Conservation (phyloP, 1,139 yeast genomes). For the Barnettozyma hawaiiensis region DNA sequence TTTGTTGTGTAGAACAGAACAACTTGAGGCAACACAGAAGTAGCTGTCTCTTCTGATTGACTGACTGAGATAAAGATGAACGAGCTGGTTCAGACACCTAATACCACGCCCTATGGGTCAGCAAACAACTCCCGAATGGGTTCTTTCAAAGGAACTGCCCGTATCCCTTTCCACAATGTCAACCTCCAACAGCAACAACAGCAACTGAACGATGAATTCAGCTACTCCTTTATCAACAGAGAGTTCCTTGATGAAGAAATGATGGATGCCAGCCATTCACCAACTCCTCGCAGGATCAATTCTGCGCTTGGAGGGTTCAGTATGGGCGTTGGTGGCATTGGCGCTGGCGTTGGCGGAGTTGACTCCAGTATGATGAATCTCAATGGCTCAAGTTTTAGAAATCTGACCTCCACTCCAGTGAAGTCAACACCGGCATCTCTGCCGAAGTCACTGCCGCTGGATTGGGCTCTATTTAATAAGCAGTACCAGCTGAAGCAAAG, state of each 20-base stretch:
- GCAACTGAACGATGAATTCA: constrained; percentile 9
- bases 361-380: constrained; percentile 1
- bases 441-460: constrained; percentile 25
- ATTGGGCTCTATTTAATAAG: constrained; percentile 26
- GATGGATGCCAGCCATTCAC: constrained; percentile 2
- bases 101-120: constrained; percentile 11
- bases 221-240: constrained; percentile 21
- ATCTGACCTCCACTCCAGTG: constrained; percentile 24
- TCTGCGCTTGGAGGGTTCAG: constrained; percentile 1
- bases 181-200: constrained; percentile 3
- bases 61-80: constrained; percentile 4
- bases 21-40: too few relatives aligned
- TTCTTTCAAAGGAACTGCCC: constrained; percentile 6
- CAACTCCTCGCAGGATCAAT: constrained; percentile 1
- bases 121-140: constrained; percentile 2
- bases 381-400: constrained; percentile 16
- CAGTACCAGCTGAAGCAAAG: constrained; percentile 23
- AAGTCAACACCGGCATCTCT: constrained; percentile 20
- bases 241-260: constrained; percentile 20
- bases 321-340: too few relatives aligned
- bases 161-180: constrained; percentile 8
- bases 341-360: background rate
- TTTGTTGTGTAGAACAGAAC: too few relatives aligned
- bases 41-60: too few relatives aligned
- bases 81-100: constrained; percentile 13